Conservation (phyloP, 495 filamentous ascomycete genomes). For the Neurospora tetraspora region DNA sequence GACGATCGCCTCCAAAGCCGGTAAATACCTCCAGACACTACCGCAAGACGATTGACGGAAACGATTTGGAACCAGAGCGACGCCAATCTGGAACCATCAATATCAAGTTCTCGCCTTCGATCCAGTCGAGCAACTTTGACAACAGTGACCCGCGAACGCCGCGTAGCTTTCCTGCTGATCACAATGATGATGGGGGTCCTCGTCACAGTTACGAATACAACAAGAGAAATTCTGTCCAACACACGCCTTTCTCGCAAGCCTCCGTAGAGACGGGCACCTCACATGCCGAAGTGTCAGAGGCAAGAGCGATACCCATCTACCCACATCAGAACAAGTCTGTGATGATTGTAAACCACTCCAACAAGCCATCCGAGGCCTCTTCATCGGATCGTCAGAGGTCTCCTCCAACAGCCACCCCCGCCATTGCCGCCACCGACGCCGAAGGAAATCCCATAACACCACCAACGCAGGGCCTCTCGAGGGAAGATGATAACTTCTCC, state of each 20-base stretch:
- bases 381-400: slow-evolving; percentile 14
- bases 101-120: slow-evolving; percentile 8
- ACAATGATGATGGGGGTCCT: slow-evolving; percentile 30
- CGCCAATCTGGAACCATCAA: slow-evolving; percentile 16
- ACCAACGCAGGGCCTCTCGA: slow-evolving; percentile 36
- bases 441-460: slow-evolving; percentile 37
- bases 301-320: slow-evolving; percentile 71
- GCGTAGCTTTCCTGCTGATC: slow-evolving; percentile 17
- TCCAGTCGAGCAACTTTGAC: slow-evolving; percentile 21
- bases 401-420: slow-evolving; percentile 12
- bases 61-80: slow-evolving; percentile 3
- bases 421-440: slow-evolving; percentile 25
- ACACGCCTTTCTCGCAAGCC: slow-evolving; percentile 48
- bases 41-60: background rate
- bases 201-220: background rate
- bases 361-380: slow-evolving; percentile 26
- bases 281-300: slow-evolving; percentile 58
- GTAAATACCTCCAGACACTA: background rate
- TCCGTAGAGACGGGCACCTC: slow-evolving; percentile 48
- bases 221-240: slow-evolving; percentile 39
- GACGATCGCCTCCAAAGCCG: background rate
- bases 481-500: slow-evolving; percentile 46
- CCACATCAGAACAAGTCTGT: slow-evolving; percentile 81
- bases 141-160: background rate
- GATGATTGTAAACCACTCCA: slow-evolving; percentile 64